Evolutionary conservation across 202 grass and related monocot genomes (phyloP).

Genomic region (Bolboschoenoplectus hybrid): DNA sequence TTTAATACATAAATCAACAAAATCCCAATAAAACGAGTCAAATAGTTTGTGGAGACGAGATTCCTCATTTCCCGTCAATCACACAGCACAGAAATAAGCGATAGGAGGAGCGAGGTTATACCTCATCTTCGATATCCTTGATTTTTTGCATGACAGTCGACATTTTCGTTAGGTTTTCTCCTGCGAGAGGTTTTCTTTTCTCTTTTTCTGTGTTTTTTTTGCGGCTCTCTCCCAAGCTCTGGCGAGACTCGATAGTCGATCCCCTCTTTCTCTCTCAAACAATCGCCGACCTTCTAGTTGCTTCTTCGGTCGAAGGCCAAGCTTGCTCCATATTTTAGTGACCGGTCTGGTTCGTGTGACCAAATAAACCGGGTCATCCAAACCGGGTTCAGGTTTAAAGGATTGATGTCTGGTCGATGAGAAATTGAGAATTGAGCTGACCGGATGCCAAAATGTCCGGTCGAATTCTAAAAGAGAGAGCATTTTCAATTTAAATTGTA

Average conservation of each 20-base stretch:
- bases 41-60: neutral
- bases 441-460: too few species aligned
- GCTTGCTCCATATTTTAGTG: neutral
- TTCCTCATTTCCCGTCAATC: neutral
- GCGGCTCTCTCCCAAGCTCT: neutral
- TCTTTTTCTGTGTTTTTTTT: neutral
- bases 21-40: neutral
- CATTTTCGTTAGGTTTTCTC: conserved; percentile 44
- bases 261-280: neutral
- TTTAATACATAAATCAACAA: conserved; percentile 13
- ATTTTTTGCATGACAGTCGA: conserved; percentile 99
- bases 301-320: neutral
- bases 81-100: neutral
- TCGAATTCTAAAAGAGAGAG: too few species aligned
- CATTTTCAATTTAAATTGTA: too few species aligned
- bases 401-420: neutral
- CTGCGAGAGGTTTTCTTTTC: neutral
- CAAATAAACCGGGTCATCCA: neutral
- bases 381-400: conserved; percentile 18
- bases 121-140: conserved; percentile 99
- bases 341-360: neutral
- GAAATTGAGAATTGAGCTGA: too few species aligned
- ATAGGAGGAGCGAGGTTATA: conserved; percentile 19
- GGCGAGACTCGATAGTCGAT: neutral
- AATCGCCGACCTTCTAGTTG: conserved; percentile 23